Percentiles rank a stretch among this genome's conserved stretches.
These are phyloP conservation scores for Ephemerocybe angulata DNA, from an alignment of 768 basidiomycete genomes.

Conservation along the genomic window DNA sequence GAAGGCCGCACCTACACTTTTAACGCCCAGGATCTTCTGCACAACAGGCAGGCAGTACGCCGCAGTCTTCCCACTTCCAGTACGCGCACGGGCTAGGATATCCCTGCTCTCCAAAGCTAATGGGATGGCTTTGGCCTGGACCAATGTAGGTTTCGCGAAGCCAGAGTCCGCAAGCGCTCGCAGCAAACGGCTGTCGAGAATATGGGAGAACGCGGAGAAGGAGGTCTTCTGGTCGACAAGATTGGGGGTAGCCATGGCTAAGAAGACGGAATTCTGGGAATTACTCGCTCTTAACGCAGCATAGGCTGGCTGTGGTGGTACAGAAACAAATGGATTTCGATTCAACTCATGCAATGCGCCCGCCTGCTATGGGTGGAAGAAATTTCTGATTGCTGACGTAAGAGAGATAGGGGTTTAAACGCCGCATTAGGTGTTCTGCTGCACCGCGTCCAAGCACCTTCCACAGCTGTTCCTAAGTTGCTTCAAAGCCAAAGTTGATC, in stretches of 20 bases:
- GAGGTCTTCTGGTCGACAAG: conserved; percentile 46
- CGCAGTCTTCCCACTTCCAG: conserved; percentile 96
- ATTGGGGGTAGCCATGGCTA: conserved; percentile 3
- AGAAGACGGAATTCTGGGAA: no score
- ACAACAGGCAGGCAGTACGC: conserved; percentile 91
- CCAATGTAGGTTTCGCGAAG: conserved; percentile 87
- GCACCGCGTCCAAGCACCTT: no score
- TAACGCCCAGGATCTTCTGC: conserved; percentile 81
- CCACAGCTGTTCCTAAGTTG: no score
- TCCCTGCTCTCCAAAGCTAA: conserved; percentile 86
- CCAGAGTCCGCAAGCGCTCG: conserved; percentile 87
- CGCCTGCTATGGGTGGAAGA: no score
- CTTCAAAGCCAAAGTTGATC: no score
- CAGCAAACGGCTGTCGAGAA: conserved; percentile 82
- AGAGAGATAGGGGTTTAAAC: not conserved
- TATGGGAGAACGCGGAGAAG: conserved; percentile 63
- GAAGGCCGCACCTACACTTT: conserved; percentile 52
- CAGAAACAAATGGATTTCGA: no score
- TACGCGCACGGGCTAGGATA: conserved; percentile 89
- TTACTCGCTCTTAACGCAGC: not conserved
- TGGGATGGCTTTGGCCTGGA: conserved; percentile 90
- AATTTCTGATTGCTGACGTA: not conserved
- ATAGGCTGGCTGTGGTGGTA: not conserved
- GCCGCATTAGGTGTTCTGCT: no score
- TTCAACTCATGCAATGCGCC: no score